A percentile compares a stretch with the other conserved stretches of the same genome.
These are phyloP conservation scores for Blepharisma undulans DNA, from an alignment of 169 alveolate genomes.

Conservation along the genomic window DNA sequence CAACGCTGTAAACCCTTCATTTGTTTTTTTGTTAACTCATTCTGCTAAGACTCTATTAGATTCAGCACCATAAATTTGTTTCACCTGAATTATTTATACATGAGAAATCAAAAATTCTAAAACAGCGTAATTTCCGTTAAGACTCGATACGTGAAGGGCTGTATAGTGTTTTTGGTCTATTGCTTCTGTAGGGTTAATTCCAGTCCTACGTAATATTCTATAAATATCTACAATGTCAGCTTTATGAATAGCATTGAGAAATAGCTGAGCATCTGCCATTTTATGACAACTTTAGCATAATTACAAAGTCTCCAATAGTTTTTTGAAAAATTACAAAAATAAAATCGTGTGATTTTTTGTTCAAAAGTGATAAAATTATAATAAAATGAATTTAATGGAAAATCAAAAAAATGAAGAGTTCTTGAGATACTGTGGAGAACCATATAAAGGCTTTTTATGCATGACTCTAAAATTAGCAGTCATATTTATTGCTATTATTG, in stretches of 20 bases:
- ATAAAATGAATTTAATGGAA: not conserved
- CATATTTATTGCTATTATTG: not conserved
- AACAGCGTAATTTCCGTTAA: slow-evolving; percentile 7
- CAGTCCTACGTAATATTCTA: not conserved
- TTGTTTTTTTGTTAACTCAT: slow-evolving; percentile 1
- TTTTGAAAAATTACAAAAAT: no score
- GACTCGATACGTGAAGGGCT: slow-evolving; percentile 32
- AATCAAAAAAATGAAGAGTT: not conserved
- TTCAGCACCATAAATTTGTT: not conserved
- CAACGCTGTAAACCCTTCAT: slow-evolving; percentile 65
- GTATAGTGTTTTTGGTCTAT: slow-evolving; percentile 24
- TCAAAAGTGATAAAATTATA: not conserved
- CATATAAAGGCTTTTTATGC: not conserved
- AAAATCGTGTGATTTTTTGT: not conserved
- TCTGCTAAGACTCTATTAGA: not conserved
- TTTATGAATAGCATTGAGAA: not conserved
- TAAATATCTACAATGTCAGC: slow-evolving; percentile 12
- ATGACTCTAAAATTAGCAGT: slow-evolving; percentile 7
- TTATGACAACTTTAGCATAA: not conserved
- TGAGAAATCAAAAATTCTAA: slow-evolving; percentile 4
- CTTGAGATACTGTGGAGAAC: not conserved
- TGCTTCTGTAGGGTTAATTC: not conserved
- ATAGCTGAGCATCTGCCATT: slow-evolving; percentile 20
- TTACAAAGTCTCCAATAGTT: not conserved
- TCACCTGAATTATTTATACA: not conserved